Evolutionary conservation across 225 moss, liverwort and hornwort genomes (phyloP).

Genomic region (Anthoceros angustus): DNA sequence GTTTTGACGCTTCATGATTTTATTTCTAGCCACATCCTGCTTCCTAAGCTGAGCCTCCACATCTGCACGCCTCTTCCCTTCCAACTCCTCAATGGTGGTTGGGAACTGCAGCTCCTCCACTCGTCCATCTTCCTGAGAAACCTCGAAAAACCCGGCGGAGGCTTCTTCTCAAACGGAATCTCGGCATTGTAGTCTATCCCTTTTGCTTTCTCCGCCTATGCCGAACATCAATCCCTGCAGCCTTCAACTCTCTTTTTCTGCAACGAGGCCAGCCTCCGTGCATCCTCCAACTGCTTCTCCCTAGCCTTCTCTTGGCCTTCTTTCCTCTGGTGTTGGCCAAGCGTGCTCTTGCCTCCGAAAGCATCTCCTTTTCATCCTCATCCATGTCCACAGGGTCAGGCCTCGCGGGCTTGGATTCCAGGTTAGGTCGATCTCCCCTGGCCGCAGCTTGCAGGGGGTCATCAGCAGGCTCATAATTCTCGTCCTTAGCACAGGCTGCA

Average conservation of each 20-base stretch:
- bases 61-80: slow-evolving; percentile 81
- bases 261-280: slow-evolving; percentile 71
- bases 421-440: slow-evolving; percentile 89
- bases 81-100: slow-evolving; percentile 72
- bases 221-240: slow-evolving; percentile 80
- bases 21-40: slow-evolving; percentile 67
- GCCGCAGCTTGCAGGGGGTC: slow-evolving; percentile 89
- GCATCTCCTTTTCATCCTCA: slow-evolving; percentile 95
- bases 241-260: slow-evolving; percentile 89
- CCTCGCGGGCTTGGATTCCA: slow-evolving; percentile 84
- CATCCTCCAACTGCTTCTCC: slow-evolving; percentile 88
- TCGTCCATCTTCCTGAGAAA: slow-evolving; percentile 51
- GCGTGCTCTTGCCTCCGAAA: slow-evolving; percentile 87
- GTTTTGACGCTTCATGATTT: no score
- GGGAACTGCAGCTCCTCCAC: slow-evolving; percentile 80
- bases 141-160: slow-evolving; percentile 78
- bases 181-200: slow-evolving; percentile 95
- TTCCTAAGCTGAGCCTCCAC: slow-evolving; percentile 65
- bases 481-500: slow-evolving; percentile 88
- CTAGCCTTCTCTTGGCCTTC: slow-evolving; percentile 88
- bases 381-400: slow-evolving; percentile 97
- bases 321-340: slow-evolving; percentile 86
- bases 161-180: slow-evolving; percentile 82
- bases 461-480: slow-evolving; percentile 84
- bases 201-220: slow-evolving; percentile 83